Evolutionary conservation across 2,329 filamentous ascomycete species (phyloP), one percentile per base, ranked within the genome.

Genomic region (Penicillium sp.): DNA sequence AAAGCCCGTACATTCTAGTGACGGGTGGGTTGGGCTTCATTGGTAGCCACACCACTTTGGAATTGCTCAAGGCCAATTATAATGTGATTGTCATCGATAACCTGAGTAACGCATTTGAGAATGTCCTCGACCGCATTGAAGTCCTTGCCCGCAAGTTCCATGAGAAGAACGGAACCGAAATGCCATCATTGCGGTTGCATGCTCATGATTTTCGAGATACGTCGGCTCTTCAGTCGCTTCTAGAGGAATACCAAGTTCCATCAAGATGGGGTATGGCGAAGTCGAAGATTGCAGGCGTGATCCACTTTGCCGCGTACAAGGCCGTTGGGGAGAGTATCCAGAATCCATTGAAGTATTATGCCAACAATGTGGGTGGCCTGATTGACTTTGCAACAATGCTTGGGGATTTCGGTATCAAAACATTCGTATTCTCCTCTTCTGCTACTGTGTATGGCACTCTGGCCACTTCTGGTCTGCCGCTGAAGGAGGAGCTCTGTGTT

Each of bases 271-370:
- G 69, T 24, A 61, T 68, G 14, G 68, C 75, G 19, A 70, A 71
- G 52, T 85, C 83, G 3, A 78, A 75, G 29, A 86, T 88, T 59
- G 75, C 76, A 0, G 86, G 85, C 1, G 85, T 89, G n/a, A 87
- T 89, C 56, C 86, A 89, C 66, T 89, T 89, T 62, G 86, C 86
- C 14, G 86, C 86, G 1, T 84, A 84, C 76, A 89, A 89, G 69
- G 84, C 86, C 2, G 85, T 88, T 0, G 81, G 81, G 26, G 86
- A 89, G 63, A 87, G 84, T 44, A 87, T 88, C 58, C 71, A 74
- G 26, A 75, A 79, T 56, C 86, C 86, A 0, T 71, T 89, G 55
- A 81, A 82, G 57, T 89, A 89, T 72, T 89, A 89, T 71, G 79
- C 80, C 57, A 89, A 89, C 76, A 89, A 89, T 58, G 84, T 89